Evolutionary conservation across 306 rosid species (phyloP).

Genomic region (Inga leiocalycina): DNA sequence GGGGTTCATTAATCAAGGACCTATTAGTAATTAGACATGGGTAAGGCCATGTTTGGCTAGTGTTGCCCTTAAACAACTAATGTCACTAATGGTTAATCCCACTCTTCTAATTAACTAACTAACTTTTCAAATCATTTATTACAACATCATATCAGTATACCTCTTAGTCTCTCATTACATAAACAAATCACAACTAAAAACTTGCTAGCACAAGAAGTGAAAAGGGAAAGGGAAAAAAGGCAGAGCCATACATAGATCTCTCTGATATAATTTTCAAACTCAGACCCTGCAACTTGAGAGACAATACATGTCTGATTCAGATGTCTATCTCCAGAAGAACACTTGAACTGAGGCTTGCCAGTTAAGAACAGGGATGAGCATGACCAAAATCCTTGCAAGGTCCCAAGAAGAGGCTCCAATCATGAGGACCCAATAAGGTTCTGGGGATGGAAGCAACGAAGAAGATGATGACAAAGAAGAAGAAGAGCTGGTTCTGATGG

Average conservation of each 20-base stretch:
- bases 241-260: neutral
- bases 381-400: neutral
- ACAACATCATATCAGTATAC: too few species aligned
- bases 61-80: too few species aligned
- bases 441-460: conserved; percentile 51
- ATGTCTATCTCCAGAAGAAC: conserved; percentile 58
- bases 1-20: too few species aligned
- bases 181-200: neutral
- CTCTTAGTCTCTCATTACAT: conserved; percentile 22
- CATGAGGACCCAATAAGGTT: conserved; percentile 77
- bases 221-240: neutral
- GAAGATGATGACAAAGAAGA: conserved; percentile 37
- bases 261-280: neutral
- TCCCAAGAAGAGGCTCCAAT: conserved; percentile 84
- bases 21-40: too few species aligned
- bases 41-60: too few species aligned
- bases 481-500: conserved; percentile 79
- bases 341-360: conserved; percentile 72
- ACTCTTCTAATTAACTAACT: too few species aligned
- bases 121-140: too few species aligned
- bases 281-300: neutral
- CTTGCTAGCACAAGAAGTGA: neutral
- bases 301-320: neutral
- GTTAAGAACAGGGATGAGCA: conserved; percentile 59
- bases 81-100: too few species aligned